phyloP scores from a whole-genome alignment of 352 stramenopile genomes.

The Aphanomyces cochlioides region DNA sequence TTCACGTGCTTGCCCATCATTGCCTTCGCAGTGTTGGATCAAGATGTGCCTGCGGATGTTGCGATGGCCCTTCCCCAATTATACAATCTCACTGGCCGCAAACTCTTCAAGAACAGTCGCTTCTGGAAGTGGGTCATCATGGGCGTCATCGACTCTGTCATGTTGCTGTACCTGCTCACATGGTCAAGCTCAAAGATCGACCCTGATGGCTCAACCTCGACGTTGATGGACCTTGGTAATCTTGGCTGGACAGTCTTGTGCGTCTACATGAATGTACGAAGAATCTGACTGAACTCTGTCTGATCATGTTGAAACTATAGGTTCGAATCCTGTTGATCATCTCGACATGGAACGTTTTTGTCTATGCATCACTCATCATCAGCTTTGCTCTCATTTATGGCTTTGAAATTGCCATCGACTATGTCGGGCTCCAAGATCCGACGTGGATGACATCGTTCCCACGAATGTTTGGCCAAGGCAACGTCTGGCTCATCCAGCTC shows the following conservation, averaged over 20 bases:
- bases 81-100: conserved; percentile 57
- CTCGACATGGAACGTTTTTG: conserved; percentile 71
- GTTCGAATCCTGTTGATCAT: conserved; percentile 75
- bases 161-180: conserved; percentile 58
- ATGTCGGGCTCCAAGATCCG: conserved; percentile 36
- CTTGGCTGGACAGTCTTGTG: conserved; percentile 74
- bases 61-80: conserved; percentile 59
- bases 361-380: conserved; percentile 49
- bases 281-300: neutral
- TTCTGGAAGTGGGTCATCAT: conserved; percentile 85
- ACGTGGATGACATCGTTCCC: conserved; percentile 57
- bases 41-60: conserved; percentile 64
- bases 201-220: conserved; percentile 37
- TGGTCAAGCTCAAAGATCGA: conserved; percentile 50
- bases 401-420: conserved; percentile 64
- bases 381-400: conserved; percentile 59
- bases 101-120: conserved; percentile 73
- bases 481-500: conserved; percentile 76
- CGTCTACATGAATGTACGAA: conserved; percentile 57
- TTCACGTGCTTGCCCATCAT: conserved; percentile 93
- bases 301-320: neutral
- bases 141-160: conserved; percentile 71
- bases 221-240: conserved; percentile 39
- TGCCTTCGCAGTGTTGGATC: conserved; percentile 75
- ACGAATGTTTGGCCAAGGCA: conserved; percentile 58